phyloP scores from a whole-genome alignment of 371 early-diverging fungal species.

The Rhizomucor pusillus region DNA sequence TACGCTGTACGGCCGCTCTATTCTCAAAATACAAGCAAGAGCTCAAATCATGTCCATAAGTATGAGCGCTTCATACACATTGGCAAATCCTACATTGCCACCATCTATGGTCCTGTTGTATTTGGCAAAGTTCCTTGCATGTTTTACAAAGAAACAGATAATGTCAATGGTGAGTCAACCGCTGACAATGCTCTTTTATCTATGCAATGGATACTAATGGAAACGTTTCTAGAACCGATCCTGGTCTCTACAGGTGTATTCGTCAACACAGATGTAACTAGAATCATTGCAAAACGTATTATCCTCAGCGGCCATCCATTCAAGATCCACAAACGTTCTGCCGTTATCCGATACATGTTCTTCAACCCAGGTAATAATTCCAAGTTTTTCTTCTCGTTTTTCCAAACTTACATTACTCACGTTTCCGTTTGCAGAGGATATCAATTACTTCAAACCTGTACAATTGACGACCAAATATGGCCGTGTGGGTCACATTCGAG shows the following conservation, averaged over 20 bases:
- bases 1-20: constrained; percentile 82
- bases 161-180: constrained; percentile 48
- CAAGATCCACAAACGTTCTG: constrained; percentile 89
- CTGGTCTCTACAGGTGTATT: constrained; percentile 81
- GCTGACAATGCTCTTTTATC: neutral
- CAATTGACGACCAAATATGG: constrained; percentile 90
- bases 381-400: neutral
- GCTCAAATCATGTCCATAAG: constrained; percentile 91
- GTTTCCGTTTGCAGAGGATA: constrained; percentile 73
- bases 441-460: constrained; percentile 92
- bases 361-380: constrained; percentile 75
- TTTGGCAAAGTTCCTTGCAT: constrained; percentile 81
- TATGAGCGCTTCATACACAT: constrained; percentile 86
- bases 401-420: neutral
- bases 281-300: constrained; percentile 93
- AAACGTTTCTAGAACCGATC: constrained; percentile 45
- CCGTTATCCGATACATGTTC: constrained; percentile 96
- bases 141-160: constrained; percentile 66
- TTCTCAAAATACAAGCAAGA: constrained; percentile 81
- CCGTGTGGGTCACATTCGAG: constrained; percentile 88
- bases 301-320: constrained; percentile 93
- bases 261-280: constrained; percentile 72
- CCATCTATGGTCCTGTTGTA: constrained; percentile 87
- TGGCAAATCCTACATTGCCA: constrained; percentile 72
- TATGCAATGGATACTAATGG: neutral